Evolutionary conservation across 805 yeast genomes (phyloP).

Genomic region (Saccharomycopsis fibuligera): DNA sequence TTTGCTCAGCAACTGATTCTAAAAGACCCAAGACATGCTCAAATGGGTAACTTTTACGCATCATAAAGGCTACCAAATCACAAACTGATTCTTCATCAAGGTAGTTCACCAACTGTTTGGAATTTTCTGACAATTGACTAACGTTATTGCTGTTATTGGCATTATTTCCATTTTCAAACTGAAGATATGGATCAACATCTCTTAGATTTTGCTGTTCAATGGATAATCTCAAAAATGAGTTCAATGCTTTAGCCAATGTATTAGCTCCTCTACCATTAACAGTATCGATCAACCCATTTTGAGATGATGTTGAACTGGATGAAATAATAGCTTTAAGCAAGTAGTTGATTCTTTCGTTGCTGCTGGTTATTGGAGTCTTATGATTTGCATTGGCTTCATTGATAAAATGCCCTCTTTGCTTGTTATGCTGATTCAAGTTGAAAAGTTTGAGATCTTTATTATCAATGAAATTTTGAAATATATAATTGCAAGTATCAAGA

Average conservation of each 20-base stretch:
- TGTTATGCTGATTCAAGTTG: neutral
- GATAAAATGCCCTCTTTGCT: neutral
- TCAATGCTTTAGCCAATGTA: slow-evolving; percentile 3
- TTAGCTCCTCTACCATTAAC: neutral
- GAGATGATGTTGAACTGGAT: neutral
- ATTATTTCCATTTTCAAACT: slow-evolving; percentile 1
- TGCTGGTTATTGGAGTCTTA: neutral
- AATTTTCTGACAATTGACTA: neutral
- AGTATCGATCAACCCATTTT: too few relatives aligned
- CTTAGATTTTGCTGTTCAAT: slow-evolving; percentile 1
- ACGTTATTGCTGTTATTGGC: too few relatives aligned
- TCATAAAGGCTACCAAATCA: slow-evolving; percentile 1
- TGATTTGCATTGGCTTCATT: neutral
- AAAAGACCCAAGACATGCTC: neutral
- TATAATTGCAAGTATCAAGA: neutral
- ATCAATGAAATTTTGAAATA: neutral
- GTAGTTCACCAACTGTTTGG: slow-evolving; percentile 7
- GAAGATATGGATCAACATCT: slow-evolving; percentile 1
- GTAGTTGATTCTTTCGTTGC: slow-evolving; percentile 1
- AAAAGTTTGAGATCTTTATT: too few relatives aligned
- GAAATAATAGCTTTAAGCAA: slow-evolving; percentile 3
- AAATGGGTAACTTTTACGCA: neutral
- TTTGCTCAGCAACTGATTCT: neutral
- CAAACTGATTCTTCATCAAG: slow-evolving; percentile 4
- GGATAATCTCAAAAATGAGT: neutral